Evolutionary conservation across 345 rosid species (phyloP).

Genomic region (Passiflora organensis): DNA sequence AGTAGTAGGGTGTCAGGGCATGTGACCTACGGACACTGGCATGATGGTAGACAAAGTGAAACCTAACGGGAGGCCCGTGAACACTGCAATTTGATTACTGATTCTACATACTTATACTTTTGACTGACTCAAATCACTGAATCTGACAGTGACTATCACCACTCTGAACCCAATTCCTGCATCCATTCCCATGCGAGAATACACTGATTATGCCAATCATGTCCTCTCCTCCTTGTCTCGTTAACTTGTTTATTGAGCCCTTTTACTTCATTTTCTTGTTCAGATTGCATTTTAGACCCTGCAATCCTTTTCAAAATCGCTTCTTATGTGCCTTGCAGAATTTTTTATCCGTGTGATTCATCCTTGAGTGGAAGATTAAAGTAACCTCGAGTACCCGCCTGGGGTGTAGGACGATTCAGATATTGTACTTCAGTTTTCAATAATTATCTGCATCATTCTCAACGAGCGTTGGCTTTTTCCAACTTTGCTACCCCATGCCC

Average conservation of each 20-base stretch:
- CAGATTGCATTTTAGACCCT: too few relatives aligned
- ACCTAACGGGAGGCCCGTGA: slow-evolving; percentile 43
- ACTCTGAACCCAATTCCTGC: slow-evolving; percentile 13
- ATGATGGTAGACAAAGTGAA: slow-evolving; percentile 30
- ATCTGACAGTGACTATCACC: slow-evolving; percentile 7
- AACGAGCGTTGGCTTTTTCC: too few relatives aligned
- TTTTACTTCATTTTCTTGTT: too few relatives aligned
- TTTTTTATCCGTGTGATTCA: too few relatives aligned
- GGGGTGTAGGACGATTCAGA: too few relatives aligned
- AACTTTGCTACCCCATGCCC: too few relatives aligned
- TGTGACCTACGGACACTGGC: slow-evolving; percentile 39
- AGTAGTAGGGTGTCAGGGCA: slow-evolving; percentile 34
- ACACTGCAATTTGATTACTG: slow-evolving; percentile 10
- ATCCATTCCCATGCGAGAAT: slow-evolving; percentile 28
- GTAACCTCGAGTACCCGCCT: too few relatives aligned
- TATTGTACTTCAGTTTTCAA: too few relatives aligned
- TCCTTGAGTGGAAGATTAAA: too few relatives aligned
- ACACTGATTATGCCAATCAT: neutral
- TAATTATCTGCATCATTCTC: too few relatives aligned
- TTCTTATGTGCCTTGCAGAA: too few relatives aligned
- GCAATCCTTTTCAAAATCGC: too few relatives aligned
- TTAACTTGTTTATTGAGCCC: neutral
- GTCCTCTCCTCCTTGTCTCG: neutral
- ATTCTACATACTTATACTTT: neutral
- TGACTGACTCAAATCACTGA: slow-evolving; percentile 11